Conservation (phyloP, 2,329 filamentous ascomycete genomes). For the Colletotrichum horii region DNA sequence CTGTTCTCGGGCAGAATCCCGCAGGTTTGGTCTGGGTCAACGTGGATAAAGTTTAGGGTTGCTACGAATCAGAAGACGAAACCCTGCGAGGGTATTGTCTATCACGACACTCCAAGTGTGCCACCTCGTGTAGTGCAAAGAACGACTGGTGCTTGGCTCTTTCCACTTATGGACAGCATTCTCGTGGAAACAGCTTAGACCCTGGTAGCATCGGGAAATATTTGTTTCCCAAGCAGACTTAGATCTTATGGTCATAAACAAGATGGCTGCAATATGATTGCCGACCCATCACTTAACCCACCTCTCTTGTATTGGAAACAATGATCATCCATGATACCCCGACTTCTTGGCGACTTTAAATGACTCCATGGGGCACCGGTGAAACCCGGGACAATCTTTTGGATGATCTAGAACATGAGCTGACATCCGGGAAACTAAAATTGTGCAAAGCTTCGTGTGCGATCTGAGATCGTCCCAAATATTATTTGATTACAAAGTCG, state of each 20-base stretch:
- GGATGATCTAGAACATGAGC: not conserved
- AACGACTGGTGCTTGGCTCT: not conserved
- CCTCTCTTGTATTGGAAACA: not conserved
- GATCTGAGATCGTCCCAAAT: not conserved
- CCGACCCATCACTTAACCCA: not conserved
- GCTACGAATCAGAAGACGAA: not conserved
- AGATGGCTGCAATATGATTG: not conserved
- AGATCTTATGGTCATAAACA: not conserved
- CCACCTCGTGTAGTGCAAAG: not conserved
- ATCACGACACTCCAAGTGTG: not conserved
- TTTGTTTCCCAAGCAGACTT: not conserved
- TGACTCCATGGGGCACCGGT: not conserved
- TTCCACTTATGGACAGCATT: not conserved
- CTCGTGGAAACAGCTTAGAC: not conserved
- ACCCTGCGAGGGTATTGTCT: not conserved
- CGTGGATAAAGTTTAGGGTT: not conserved
- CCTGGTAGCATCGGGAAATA: not conserved
- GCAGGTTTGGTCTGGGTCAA: not conserved
- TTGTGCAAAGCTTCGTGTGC: not conserved
- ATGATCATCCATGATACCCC: not conserved
- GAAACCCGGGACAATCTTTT: not conserved
- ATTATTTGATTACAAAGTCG: not conserved
- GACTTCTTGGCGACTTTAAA: not conserved
- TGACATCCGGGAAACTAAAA: not conserved
- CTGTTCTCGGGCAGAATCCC: not conserved